Evolutionary conservation across 2,329 filamentous ascomycete genomes (phyloP), one percentile per base, ranked within the genome.

Genomic region (Talaromyces albobiverticillius): DNA sequence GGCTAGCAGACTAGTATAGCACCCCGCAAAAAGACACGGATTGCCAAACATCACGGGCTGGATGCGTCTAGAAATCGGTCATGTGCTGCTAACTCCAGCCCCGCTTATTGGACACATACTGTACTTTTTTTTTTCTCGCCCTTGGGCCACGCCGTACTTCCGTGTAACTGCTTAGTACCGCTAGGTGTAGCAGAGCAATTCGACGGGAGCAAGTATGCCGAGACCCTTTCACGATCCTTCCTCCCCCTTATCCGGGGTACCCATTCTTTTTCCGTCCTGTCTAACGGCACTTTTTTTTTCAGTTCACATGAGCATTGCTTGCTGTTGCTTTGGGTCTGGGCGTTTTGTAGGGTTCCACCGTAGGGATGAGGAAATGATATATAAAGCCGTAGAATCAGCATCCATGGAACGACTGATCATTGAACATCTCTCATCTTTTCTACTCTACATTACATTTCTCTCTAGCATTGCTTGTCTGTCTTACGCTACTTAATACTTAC

Each of bases 281-380:
- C n/a, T n/a, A n/a, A 16, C n/a, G 36, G 36, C 20, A 40, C 4
- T 42, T 42, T 43, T 47, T 49, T 45, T 54, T 25, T 22, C 16
- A 38, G 52, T 38, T 50, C 52, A 54, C 47, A 48, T 54, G 52
- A 54, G 52, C 52, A 54, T 26, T 22, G 20, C 25, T 20, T 34
- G 41, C 46, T 38, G 20, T 26, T 11, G 6, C 13, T 32, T 22
- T n/a, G 26, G 45, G 29, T 10, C 18, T 20, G 26, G n/a, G 9
- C 25, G 31, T 32, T 25, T 47, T 47, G 46, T 36, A 20, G 31
- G n/a, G 46, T 47, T 47, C 46, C 46, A 47, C 46, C 18, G 26
- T 16, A 31, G 22, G n/a, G n/a, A n/a, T n/a, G n/a, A n/a, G n/a
- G n/a, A n/a, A n/a, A n/a, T n/a, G n/a, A n/a, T 50, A 54, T 54